A percentile compares a stretch with the other conserved stretches of the same genome.
These are phyloP conservation scores for Seiridium unicorne DNA, from an alignment of 2,329 filamentous ascomycete genomes.

Conservation along the genomic window DNA sequence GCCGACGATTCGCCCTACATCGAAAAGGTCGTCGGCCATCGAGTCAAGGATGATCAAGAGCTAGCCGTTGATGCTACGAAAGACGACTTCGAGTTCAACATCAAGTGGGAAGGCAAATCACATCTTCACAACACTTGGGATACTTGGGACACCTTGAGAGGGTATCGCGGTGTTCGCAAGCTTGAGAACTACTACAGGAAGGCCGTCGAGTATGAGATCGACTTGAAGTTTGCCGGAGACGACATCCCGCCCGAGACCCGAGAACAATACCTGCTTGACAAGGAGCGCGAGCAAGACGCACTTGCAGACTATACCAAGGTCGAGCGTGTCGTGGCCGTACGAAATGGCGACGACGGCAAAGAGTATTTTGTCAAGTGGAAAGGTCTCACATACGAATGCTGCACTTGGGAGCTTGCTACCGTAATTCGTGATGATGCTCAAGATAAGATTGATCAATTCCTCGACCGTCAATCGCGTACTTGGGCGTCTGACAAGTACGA, in stretches of 20 bases:
- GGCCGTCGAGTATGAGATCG: conserved; percentile 75
- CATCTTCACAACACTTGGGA: conserved; percentile 98
- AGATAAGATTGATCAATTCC: conserved; percentile 85
- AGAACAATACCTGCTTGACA: conserved; percentile 93
- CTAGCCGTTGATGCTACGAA: conserved; percentile 55
- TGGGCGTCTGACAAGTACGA: conserved; percentile 80
- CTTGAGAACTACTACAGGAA: conserved; percentile 95
- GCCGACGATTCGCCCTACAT: conserved; percentile 84
- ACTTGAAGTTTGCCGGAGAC: conserved; percentile 70
- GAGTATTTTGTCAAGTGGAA: conserved; percentile 99
- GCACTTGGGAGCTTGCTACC: conserved; percentile 84
- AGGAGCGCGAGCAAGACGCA: conserved; percentile 85
- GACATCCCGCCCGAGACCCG: conserved; percentile 80
- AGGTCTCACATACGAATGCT: conserved; percentile 86
- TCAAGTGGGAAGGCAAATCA: conserved; percentile 97
- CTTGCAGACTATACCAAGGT: conserved; percentile 89
- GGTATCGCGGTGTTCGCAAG: conserved; percentile 81
- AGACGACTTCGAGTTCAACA: conserved; percentile 84
- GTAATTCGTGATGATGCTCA: conserved; percentile 79
- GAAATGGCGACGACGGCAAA: conserved; percentile 73
- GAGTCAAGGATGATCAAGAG: conserved; percentile 67
- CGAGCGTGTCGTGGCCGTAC: conserved; percentile 84
- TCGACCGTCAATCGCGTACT: conserved; percentile 78
- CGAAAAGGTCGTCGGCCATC: conserved; percentile 87
- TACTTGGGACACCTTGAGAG: conserved; percentile 68